Evolutionary conservation across 345 rosid species (phyloP), one percentile per base, ranked within the genome.

Genomic region (Cardamine chenopodiifolia): DNA sequence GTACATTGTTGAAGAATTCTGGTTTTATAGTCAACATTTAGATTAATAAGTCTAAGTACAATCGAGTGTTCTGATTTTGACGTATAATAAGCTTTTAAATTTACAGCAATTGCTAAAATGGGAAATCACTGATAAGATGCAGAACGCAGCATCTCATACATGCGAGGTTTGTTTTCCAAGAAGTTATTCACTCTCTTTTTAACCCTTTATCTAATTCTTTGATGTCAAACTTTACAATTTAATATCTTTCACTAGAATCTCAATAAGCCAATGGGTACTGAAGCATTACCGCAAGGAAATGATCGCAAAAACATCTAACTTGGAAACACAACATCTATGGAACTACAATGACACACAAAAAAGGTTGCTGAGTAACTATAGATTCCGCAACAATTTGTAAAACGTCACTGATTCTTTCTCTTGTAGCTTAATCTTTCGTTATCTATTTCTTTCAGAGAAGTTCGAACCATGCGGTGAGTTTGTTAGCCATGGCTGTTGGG

Each of bases 401-500:
- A 64, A 0, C 11, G 47, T 26, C 48, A 65, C 29, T 1, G 4
- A 22, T 34, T 25, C 17, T 49, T 18, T 44, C 28, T 25, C 9
- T 6, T 37, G 60, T 62, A 45, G 56, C 31, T 44, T 47, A 28
- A 47, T 22, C n/a, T 6, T 68, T 14, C 0, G 25, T 17, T 25
- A n/a, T 19, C 35, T 62, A 45, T 68, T 23, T 23, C 19, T 37
- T 55, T 35, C 84, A 90, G 93, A 80, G 66, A 29, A 81, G 72
- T 34, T 64, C 60, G 14, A 82, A 71, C 60, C 71, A 50, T 60
- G 57, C 82, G 2, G 73, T 37, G 82, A 88, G 80, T 83, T 83
- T 90, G 81, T 75, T 90, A 73, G 87, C 90, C 10, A 82, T 87
- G 74, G 87, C 97, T 14, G 89, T 83, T 34, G 97, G 97, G 45